Evolutionary conservation across 306 rosid genomes (phyloP).

Genomic region (Argentina anserina): DNA sequence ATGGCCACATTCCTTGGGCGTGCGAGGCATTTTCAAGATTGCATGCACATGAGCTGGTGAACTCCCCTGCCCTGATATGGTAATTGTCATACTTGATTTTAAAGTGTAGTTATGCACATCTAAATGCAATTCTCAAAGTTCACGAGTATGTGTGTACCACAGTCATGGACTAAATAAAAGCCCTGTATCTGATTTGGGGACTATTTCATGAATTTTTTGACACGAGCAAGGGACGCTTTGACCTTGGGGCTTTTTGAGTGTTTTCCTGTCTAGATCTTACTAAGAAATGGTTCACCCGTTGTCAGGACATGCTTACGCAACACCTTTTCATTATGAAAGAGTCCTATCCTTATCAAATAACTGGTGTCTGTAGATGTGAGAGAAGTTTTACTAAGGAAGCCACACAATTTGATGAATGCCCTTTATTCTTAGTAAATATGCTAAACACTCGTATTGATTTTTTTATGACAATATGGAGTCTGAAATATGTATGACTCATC

Average conservation of each 20-base stretch:
- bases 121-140: not conserved
- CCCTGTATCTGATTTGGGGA: not conserved
- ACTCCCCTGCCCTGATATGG: conserved; percentile 43
- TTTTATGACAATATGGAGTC: not conserved
- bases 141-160: not conserved
- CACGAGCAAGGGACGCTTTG: not conserved
- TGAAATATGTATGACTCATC: conserved; percentile 24
- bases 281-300: not conserved
- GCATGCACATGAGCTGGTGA: conserved; percentile 50
- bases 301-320: not conserved
- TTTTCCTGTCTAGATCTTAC: not conserved
- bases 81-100: conserved; percentile 28
- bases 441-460: too few relatives aligned
- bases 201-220: not conserved
- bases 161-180: too few relatives aligned
- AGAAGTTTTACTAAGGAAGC: not conserved
- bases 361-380: not conserved
- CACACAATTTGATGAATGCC: not conserved
- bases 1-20: conserved; percentile 84
- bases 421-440: not conserved
- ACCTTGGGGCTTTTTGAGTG: not conserved
- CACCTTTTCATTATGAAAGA: not conserved
- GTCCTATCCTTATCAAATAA: not conserved
- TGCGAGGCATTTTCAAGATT: conserved; percentile 66
- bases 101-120: conserved; percentile 10